These are phyloP conservation scores for Helicostylum pulchrum DNA, from an alignment of 192 early-diverging fungal species.

Conservation along the genomic window DNA sequence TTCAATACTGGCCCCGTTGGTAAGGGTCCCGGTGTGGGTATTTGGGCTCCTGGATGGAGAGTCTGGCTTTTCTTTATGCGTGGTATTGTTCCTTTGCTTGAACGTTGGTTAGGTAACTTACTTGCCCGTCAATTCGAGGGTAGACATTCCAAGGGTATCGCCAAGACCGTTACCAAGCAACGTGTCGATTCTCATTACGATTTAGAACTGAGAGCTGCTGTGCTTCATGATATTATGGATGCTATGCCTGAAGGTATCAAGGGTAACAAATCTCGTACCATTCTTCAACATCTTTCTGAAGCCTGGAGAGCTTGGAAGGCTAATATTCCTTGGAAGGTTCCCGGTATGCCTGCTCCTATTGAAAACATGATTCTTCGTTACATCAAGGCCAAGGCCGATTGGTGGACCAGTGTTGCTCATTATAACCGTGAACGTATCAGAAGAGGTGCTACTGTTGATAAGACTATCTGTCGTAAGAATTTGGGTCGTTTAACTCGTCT, in stretches of 20 bases:
- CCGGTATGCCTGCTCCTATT: constrained; percentile 94
- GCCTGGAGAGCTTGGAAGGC: constrained; percentile 96
- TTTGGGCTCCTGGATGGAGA: constrained; percentile 99
- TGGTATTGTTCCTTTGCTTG: constrained; percentile 94
- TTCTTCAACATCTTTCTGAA: constrained; percentile 94
- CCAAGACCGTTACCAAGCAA: constrained; percentile 98
- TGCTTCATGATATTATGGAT: constrained; percentile 98
- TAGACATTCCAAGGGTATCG: constrained; percentile 93
- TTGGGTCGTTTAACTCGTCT: constrained; percentile 95
- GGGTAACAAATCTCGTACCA: constrained; percentile 92
- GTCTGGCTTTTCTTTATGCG: constrained; percentile 99
- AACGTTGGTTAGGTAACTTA: constrained; percentile 98
- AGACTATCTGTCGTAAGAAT: constrained; percentile 98
- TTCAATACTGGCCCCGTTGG: constrained; percentile 97
- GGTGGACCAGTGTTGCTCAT: constrained; percentile 98
- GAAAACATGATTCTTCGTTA: constrained; percentile 99
- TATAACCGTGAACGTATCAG: constrained; percentile 99
- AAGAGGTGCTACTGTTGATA: constrained; percentile 97
- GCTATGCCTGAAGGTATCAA: constrained; percentile 99
- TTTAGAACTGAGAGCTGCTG: constrained; percentile 94
- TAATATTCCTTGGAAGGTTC: constrained; percentile 99
- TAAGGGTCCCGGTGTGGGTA: constrained; percentile 97
- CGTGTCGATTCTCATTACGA: constrained; percentile 98
- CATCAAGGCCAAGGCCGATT: constrained; percentile 99
- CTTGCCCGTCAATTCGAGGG: constrained; percentile 99